Percentiles rank a stretch among this genome's conserved stretches.
phyloP scores from a whole-genome alignment of 2,329 filamentous ascomycete species.

The Trichoderma aggressivum region DNA sequence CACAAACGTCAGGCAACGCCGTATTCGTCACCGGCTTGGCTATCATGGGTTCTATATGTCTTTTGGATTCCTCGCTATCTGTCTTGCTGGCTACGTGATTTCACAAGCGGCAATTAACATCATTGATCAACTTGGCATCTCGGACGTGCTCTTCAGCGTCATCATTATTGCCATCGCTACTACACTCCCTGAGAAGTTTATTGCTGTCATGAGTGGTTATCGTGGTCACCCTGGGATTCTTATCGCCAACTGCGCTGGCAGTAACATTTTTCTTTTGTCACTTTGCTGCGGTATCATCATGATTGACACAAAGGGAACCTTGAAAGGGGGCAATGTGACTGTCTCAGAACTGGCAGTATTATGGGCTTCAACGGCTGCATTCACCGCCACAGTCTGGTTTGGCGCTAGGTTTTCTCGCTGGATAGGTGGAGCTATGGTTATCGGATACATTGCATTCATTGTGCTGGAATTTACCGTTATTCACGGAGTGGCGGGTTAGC shows the following conservation, averaged over 20 bases:
- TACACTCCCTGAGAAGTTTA: constrained; percentile 51
- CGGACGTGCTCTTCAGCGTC: constrained; percentile 46
- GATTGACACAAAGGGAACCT: neutral
- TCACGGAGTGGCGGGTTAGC: neutral
- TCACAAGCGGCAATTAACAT: constrained; percentile 45
- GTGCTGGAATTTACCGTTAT: neutral
- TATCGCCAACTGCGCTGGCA: constrained; percentile 50
- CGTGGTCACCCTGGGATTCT: constrained; percentile 48
- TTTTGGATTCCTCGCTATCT: constrained; percentile 44
- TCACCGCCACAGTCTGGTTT: constrained; percentile 1
- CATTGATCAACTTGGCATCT: constrained; percentile 40
- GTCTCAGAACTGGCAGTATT: neutral
- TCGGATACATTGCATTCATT: constrained; percentile 21
- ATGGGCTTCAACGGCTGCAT: neutral
- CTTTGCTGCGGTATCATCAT: constrained; percentile 43
- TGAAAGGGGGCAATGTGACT: neutral
- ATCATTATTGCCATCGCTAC: constrained; percentile 50
- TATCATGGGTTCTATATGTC: constrained; percentile 36
- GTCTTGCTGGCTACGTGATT: constrained; percentile 47
- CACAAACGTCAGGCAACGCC: neutral
- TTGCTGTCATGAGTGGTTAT: constrained; percentile 46
- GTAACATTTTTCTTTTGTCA: constrained; percentile 53
- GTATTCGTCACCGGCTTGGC: neutral
- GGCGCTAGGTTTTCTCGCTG: neutral
- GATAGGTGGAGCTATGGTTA: neutral